These are phyloP conservation scores for Fraxinus americana DNA, from an alignment of 257 asterid genomes.

Conservation along the genomic window DNA sequence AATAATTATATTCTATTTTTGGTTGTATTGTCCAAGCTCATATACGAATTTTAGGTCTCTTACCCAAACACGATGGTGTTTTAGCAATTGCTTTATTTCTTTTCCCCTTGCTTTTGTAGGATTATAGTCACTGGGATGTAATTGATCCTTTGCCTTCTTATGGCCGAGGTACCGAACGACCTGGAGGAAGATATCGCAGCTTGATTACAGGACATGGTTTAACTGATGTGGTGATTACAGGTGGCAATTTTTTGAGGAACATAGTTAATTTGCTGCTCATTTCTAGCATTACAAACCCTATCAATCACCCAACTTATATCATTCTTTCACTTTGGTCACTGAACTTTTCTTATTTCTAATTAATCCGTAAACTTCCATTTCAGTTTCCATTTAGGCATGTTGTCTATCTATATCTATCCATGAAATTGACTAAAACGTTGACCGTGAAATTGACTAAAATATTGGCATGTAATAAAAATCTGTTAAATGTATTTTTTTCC, in stretches of 20 bases:
- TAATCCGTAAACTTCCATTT: background rate
- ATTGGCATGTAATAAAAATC: background rate
- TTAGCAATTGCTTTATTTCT: background rate
- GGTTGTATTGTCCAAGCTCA: too few relatives aligned
- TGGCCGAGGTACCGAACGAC: conserved; percentile 60
- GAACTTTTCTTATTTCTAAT: background rate
- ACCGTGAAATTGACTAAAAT: background rate
- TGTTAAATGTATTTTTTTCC: too few relatives aligned
- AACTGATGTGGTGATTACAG: conserved; percentile 74
- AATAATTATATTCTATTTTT: background rate
- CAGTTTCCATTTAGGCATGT: too few relatives aligned
- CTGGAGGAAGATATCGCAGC: conserved; percentile 72
- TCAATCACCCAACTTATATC: background rate
- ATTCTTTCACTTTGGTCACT: background rate
- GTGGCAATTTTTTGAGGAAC: conserved; percentile 16
- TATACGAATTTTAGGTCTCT: too few relatives aligned
- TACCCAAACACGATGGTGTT: too few relatives aligned
- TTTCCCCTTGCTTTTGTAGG: conserved; percentile 40
- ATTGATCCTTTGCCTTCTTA: conserved; percentile 77
- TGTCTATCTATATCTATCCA: background rate
- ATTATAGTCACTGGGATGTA: conserved; percentile 60
- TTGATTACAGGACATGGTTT: conserved; percentile 57
- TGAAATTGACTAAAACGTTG: background rate
- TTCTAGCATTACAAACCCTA: background rate
- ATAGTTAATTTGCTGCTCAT: background rate